These are phyloP conservation scores for Funneliformis geosporum DNA, from an alignment of 192 early-diverging fungal species.

Conservation along the genomic window DNA sequence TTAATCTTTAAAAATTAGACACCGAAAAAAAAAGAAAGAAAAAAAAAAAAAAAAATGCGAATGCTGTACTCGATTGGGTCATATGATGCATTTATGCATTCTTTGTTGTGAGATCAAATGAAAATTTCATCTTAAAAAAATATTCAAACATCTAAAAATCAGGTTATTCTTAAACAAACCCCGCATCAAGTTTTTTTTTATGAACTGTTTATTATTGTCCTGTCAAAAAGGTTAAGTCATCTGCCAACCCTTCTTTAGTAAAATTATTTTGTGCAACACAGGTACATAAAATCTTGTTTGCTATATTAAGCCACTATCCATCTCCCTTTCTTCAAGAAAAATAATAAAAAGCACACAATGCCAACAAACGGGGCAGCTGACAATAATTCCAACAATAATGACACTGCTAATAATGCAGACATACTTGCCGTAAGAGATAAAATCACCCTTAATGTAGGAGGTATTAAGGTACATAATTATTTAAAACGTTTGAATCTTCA, in stretches of 20 bases:
- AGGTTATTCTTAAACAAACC: no score
- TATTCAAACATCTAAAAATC: no score
- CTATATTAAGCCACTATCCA: not conserved
- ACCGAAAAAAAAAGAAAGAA: no score
- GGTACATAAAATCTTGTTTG: not conserved
- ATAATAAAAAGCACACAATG: not conserved
- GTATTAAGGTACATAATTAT: slow-evolving; percentile 15
- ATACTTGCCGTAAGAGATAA: not conserved
- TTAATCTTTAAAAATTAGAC: no score
- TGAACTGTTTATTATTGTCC: no score
- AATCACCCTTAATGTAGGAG: slow-evolving; percentile 19
- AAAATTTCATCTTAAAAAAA: no score
- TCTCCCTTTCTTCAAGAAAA: not conserved
- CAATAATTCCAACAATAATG: not conserved
- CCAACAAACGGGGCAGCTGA: not conserved
- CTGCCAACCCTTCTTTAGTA: no score
- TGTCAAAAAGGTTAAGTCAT: no score
- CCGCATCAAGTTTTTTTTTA: not conserved
- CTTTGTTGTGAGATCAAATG: not conserved
- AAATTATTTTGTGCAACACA: not conserved
- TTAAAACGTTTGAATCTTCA: not conserved
- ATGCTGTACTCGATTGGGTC: no score
- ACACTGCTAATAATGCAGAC: not conserved
- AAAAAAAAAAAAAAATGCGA: no score
- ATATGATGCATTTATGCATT: not conserved